Evolutionary conservation across 805 yeast genomes (phyloP).

Genomic region (Phaffomyces thermotolerans): DNA sequence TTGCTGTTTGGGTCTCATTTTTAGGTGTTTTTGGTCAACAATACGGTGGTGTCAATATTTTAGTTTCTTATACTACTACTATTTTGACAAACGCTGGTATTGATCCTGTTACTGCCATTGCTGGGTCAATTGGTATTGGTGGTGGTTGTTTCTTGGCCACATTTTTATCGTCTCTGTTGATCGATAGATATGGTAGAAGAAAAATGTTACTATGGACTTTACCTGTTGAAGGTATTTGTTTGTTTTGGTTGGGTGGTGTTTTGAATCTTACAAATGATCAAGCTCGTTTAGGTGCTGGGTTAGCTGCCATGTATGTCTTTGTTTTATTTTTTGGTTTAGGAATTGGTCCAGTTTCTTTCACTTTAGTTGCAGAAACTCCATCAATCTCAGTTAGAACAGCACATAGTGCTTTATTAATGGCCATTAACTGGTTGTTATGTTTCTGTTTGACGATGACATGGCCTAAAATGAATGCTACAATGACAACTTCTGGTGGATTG

Average conservation of each 20-base stretch:
- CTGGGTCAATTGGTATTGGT: conserved; percentile 43
- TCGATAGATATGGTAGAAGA: conserved; percentile 45
- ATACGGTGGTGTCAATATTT: conserved; percentile 47
- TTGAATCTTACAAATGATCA: conserved; percentile 31
- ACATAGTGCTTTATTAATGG: conserved; percentile 45
- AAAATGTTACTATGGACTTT: conserved; percentile 47
- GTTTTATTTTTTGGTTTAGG: conserved; percentile 42
- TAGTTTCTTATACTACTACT: conserved; percentile 45
- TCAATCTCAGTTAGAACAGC: conserved; percentile 45
- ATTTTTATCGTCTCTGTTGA: conserved; percentile 40
- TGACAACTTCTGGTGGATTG: conserved; percentile 43
- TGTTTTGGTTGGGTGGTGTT: conserved; percentile 45
- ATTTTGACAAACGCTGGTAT: conserved; percentile 40
- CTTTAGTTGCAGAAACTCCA: conserved; percentile 45
- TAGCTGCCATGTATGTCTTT: conserved; percentile 40
- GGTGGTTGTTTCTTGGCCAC: conserved; percentile 42
- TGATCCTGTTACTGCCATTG: conserved; percentile 35
- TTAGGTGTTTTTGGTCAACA: conserved; percentile 48
- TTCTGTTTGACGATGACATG: conserved; percentile 50
- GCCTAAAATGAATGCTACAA: conserved; percentile 40
- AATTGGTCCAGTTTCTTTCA: conserved; percentile 50
- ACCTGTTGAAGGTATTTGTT: conserved; percentile 51
- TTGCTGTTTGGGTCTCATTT: conserved; percentile 43
- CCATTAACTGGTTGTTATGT: conserved; percentile 33
- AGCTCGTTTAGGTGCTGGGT: conserved; percentile 36